Evolutionary conservation across 495 filamentous ascomycete genomes (phyloP), one percentile per base, ranked within the genome.

Genomic region (Talaromyces wortmannii): DNA sequence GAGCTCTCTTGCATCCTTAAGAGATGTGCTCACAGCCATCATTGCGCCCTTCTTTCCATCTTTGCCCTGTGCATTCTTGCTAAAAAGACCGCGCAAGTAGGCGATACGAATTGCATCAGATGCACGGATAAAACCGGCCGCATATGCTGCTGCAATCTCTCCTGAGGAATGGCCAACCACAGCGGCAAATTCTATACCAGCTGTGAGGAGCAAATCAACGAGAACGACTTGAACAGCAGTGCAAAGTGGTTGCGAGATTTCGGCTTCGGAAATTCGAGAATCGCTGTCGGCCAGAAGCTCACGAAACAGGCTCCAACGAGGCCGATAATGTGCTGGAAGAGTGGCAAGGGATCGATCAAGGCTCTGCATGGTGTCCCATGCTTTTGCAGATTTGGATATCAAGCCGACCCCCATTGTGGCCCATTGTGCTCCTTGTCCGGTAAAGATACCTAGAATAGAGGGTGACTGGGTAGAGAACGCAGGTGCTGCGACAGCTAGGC

Each of bases 101-200:
- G 83, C 78, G 46, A 79, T 63, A 0, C 11, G 48, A 36, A 6
- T 67, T 58, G 45, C 82, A 61, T 69, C 76, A 57, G 55, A 58
- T 13, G 69, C 64, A 1, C 64, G 62, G 8, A 82, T 51, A 7
- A 63, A 62, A 6, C 73, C 78, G 7, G 78, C 76, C 7, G 75
- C 77, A 55, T 80, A 83, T 0, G 80, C 80, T 8, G 78, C 78
- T 6, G 68, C 78, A 30, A 87, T 83, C 61, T 87, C 83, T 2
- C 84, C 84, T 0, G 76, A 79, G 0, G 82, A 85, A 61, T 86
- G 83, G 1, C 84, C 82, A 4, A 78, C 64, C 0, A 84, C 81
- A 0, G 69, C 64, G 13, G 52, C 30, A 2, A 67, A 62, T 7
- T 40, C 16, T 40, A 75, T 57, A 15, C 56, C 63, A 60, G 64